phyloP scores from a whole-genome alignment of 2,329 filamentous ascomycete genomes.

The Pezicula neosporulosa region DNA sequence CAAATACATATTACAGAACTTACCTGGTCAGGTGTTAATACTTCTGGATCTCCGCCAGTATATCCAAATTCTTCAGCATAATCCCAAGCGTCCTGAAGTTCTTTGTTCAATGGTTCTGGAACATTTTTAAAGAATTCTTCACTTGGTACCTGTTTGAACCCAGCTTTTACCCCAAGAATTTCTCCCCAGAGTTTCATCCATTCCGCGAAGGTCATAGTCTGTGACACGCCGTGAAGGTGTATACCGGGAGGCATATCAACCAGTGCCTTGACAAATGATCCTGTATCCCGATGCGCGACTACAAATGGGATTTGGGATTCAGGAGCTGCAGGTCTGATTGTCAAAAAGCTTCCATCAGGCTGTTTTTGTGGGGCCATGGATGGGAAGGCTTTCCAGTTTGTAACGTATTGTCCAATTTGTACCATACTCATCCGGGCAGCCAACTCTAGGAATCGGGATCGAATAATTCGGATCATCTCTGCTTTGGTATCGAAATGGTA shows the following conservation, averaged over 20 bases:
- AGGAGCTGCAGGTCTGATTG: neutral
- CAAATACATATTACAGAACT: no score
- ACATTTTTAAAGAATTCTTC: slow-evolving; percentile 18
- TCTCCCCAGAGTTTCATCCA: slow-evolving; percentile 7
- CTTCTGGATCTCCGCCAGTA: no score
- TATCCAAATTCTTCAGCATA: neutral
- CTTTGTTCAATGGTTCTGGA: slow-evolving; percentile 21
- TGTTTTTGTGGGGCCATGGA: neutral
- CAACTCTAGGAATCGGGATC: slow-evolving; percentile 14
- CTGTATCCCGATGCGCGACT: slow-evolving; percentile 20
- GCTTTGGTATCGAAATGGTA: slow-evolving; percentile 33
- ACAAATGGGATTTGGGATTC: slow-evolving; percentile 15
- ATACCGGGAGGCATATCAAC: slow-evolving; percentile 4
- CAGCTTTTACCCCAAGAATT: neutral
- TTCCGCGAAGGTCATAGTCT: slow-evolving; percentile 2
- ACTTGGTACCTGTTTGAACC: slow-evolving; percentile 3
- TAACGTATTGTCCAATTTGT: slow-evolving; percentile 28
- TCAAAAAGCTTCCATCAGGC: slow-evolving; percentile 3
- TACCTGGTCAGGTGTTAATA: no score
- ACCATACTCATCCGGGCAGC: slow-evolving; percentile 24
- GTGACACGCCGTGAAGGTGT: slow-evolving; percentile 1
- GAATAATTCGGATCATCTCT: slow-evolving; percentile 18
- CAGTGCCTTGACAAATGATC: slow-evolving; percentile 21
- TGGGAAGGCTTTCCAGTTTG: slow-evolving; percentile 18
- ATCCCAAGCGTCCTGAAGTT: slow-evolving; percentile 27